phyloP scores from a whole-genome alignment of 345 rosid genomes.

The Syzygium aqueum region DNA sequence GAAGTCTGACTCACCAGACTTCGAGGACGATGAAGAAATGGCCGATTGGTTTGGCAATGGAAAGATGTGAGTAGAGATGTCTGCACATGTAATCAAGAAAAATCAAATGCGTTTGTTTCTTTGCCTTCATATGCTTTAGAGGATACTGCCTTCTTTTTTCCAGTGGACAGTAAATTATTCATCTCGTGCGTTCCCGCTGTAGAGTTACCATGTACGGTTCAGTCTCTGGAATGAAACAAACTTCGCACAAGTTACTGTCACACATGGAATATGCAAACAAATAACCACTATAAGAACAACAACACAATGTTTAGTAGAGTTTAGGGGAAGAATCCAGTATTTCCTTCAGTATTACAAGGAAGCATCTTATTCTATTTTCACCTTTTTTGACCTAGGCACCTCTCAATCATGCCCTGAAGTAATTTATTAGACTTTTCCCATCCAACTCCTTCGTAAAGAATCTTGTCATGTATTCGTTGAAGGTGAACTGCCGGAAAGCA shows the following conservation, averaged over 20 bases:
- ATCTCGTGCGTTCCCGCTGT: neutral
- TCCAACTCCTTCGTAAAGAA: slow-evolving; percentile 35
- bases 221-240: neutral
- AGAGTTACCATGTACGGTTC: neutral
- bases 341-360: neutral
- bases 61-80: neutral
- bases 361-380: neutral
- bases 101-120: neutral
- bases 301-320: neutral
- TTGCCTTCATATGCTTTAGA: neutral
- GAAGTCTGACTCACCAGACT: slow-evolving; percentile 21
- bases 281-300: neutral
- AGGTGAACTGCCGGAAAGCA: slow-evolving; percentile 14
- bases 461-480: slow-evolving; percentile 17
- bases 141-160: neutral
- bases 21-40: slow-evolving; percentile 50
- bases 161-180: neutral
- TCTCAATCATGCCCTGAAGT: slow-evolving; percentile 16
- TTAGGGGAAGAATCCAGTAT: neutral
- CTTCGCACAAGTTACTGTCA: neutral
- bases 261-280: neutral
- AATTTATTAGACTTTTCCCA: slow-evolving; percentile 26
- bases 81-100: neutral
- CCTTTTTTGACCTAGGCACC: neutral
- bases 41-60: slow-evolving; percentile 49